Conservation (phyloP, 768 basidiomycete species). For the Podaxis sp. region DNA sequence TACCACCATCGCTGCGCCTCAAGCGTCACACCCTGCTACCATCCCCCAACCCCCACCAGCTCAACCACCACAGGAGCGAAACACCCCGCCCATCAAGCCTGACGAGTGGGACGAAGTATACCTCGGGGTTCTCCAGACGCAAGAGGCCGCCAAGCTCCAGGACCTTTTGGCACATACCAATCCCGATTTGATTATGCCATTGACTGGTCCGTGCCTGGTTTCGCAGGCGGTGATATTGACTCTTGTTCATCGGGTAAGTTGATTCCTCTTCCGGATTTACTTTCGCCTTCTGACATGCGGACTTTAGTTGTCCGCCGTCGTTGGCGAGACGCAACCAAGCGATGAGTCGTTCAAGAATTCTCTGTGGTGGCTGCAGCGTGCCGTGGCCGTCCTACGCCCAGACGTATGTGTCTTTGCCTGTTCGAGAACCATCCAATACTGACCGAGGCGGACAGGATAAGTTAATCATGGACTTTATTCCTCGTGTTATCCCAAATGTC, state of each 20-base stretch:
- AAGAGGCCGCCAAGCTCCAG: slow-evolving; percentile 72
- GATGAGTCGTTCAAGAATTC: slow-evolving; percentile 83
- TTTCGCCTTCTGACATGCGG: slow-evolving; percentile 11
- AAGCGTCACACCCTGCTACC: slow-evolving; percentile 77
- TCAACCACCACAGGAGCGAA: slow-evolving; percentile 40
- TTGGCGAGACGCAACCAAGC: slow-evolving; percentile 72
- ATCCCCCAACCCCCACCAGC: slow-evolving; percentile 54
- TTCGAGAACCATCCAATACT: slow-evolving; percentile 4
- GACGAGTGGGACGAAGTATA: slow-evolving; percentile 89
- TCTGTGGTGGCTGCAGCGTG: slow-evolving; percentile 86
- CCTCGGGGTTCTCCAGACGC: slow-evolving; percentile 71
- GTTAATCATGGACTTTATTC: slow-evolving; percentile 78
- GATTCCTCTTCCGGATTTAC: background rate
- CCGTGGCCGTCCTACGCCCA: slow-evolving; percentile 68
- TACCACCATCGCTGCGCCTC: slow-evolving; percentile 71
- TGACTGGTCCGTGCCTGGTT: slow-evolving; percentile 65
- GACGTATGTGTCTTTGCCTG: slow-evolving; percentile 44
- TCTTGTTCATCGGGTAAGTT: slow-evolving; percentile 75
- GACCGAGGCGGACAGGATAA: slow-evolving; percentile 52
- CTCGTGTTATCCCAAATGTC: slow-evolving; percentile 78
- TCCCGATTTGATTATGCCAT: slow-evolving; percentile 78
- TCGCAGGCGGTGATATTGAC: slow-evolving; percentile 86
- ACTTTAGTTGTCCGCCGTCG: slow-evolving; percentile 65
- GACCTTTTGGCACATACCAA: slow-evolving; percentile 73
- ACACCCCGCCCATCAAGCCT: slow-evolving; percentile 49